Percentiles rank a stretch among this genome's conserved stretches.
phyloP scores from a whole-genome alignment of 306 rosid genomes.

The Medicago ruthenica region DNA sequence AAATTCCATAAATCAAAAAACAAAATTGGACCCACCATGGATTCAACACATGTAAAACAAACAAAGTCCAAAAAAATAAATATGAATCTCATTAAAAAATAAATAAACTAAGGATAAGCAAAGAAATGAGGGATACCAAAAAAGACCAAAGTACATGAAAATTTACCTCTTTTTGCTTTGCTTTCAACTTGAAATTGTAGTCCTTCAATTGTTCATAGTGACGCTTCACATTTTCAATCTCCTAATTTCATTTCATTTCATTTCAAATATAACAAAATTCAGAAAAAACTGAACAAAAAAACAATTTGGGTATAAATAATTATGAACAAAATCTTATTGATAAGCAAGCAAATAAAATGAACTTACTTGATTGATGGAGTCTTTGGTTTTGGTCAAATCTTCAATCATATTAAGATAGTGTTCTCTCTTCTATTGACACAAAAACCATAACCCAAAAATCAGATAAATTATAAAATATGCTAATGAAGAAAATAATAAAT shows the following conservation, averaged over 20 bases:
- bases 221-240: constrained; percentile 45
- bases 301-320: background rate
- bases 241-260: constrained; percentile 41
- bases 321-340: background rate
- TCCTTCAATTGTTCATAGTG: constrained; percentile 28
- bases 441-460: constrained; percentile 24
- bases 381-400: constrained; percentile 40
- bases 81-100: background rate
- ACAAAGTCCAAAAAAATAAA: background rate
- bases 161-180: constrained; percentile 48
- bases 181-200: constrained; percentile 47
- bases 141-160: too few relatives aligned
- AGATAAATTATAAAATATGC: background rate
- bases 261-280: background rate
- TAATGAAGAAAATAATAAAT: background rate
- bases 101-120: constrained; percentile 1
- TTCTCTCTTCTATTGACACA: constrained; percentile 49
- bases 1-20: background rate
- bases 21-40: background rate
- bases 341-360: too few relatives aligned
- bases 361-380: constrained; percentile 50
- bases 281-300: background rate
- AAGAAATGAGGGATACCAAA: background rate
- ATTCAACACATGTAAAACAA: background rate
- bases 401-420: constrained; percentile 39